These are phyloP conservation scores for Leersia perrieri DNA, from an alignment of 176 grass and related monocot genomes.

Conservation along the genomic window DNA sequence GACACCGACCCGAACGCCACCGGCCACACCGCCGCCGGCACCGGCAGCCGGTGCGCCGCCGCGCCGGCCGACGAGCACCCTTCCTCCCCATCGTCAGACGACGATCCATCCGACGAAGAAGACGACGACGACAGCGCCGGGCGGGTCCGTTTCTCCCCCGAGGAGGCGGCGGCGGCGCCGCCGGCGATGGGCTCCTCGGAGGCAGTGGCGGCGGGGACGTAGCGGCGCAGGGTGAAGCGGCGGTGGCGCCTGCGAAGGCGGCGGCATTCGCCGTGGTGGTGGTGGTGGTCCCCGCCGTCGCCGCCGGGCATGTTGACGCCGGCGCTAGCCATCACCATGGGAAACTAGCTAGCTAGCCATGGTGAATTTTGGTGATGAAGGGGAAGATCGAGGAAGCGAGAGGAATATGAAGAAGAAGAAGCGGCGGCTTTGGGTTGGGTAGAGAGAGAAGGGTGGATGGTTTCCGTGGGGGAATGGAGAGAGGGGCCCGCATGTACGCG, in stretches of 20 bases:
- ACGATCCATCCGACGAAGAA: not conserved
- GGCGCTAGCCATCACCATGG: slow-evolving; percentile 51
- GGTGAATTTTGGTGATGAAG: not conserved
- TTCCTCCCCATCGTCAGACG: no score
- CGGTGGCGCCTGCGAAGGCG: slow-evolving; percentile 20
- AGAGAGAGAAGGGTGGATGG: not conserved
- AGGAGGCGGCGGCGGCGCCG: not conserved
- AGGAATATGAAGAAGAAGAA: not conserved
- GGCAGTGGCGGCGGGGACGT: not conserved
- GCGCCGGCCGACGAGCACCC: not conserved
- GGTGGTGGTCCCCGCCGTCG: not conserved
- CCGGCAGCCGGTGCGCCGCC: no score
- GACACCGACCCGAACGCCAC: slow-evolving; percentile 61
- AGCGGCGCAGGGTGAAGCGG: not conserved
- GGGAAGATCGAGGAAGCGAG: not conserved
- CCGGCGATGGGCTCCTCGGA: not conserved
- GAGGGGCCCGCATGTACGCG: not conserved
- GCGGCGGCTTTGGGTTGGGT: not conserved
- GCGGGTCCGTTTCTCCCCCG: not conserved
- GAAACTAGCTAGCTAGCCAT: no score
- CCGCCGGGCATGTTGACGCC: slow-evolving; percentile 22
- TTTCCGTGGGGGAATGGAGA: not conserved
- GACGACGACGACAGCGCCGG: not conserved
- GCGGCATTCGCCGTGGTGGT: no score
- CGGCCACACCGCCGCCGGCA: not conserved